phyloP scores from a whole-genome alignment of 1,284 basidiomycete species.

The Fomitopsis betulina region DNA sequence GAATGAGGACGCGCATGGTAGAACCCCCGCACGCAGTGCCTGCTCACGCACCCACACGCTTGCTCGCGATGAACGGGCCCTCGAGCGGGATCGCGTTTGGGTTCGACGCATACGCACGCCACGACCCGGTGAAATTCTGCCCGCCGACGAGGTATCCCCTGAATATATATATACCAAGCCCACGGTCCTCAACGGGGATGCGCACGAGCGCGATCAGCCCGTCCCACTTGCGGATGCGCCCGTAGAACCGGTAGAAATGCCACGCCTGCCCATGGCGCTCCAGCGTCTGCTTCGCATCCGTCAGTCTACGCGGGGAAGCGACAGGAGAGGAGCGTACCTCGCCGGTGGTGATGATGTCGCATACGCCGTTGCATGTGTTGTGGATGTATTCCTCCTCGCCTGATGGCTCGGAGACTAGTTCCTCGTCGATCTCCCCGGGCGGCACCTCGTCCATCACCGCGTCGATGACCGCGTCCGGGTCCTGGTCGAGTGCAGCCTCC shows the following conservation, averaged over 20 bases:
- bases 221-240: constrained; percentile 63
- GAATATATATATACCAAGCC: constrained; percentile 47
- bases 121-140: constrained; percentile 64
- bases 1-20: background rate
- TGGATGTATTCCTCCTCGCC: constrained; percentile 17
- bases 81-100: constrained; percentile 40
- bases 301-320: background rate
- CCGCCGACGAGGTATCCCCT: constrained; percentile 66
- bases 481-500: constrained; percentile 10
- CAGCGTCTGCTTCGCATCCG: constrained; percentile 39
- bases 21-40: background rate
- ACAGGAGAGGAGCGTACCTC: constrained; percentile 30
- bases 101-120: constrained; percentile 46
- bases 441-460: constrained; percentile 17
- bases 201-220: constrained; percentile 63
- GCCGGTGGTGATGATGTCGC: constrained; percentile 57
- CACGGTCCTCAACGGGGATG: constrained; percentile 31
- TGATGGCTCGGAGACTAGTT: constrained; percentile 17
- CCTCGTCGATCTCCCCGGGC: constrained; percentile 13
- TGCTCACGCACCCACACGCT: background rate
- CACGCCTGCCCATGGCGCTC: constrained; percentile 52
- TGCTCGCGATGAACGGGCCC: constrained; percentile 41
- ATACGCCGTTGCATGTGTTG: constrained; percentile 43
- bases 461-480: constrained; percentile 27
- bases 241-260: constrained; percentile 55